Conservation (phyloP, 148 eudicot genomes). For the Gaultheria prostrata region DNA sequence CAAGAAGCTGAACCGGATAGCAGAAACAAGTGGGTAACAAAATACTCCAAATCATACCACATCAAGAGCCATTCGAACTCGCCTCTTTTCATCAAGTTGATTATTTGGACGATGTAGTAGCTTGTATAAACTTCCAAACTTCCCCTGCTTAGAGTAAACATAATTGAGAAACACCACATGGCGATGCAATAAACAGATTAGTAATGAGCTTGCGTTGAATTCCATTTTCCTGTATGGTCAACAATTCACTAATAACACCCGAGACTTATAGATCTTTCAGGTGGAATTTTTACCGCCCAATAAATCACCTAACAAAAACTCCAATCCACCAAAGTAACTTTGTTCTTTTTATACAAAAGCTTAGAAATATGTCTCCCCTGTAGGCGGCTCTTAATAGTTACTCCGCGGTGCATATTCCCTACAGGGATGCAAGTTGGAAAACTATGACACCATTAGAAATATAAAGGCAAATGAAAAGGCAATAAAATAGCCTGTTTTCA, state of each 20-base stretch:
- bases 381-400: not conserved
- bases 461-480: not conserved
- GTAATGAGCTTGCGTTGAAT: not conserved
- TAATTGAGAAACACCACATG: not conserved
- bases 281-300: not conserved
- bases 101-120: conserved; percentile 75
- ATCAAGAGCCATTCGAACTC: conserved; percentile 94
- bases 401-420: not conserved
- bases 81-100: conserved; percentile 77
- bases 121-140: conserved; percentile 87
- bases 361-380: not conserved
- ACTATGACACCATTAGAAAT: not conserved
- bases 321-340: not conserved
- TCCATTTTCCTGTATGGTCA: conserved; percentile 10
- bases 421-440: not conserved
- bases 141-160: conserved; percentile 56
- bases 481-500: not conserved
- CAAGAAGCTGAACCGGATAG: conserved; percentile 14
- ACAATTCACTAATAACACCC: not conserved
- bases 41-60: conserved; percentile 55
- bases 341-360: not conserved
- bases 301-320: not conserved
- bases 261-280: not conserved
- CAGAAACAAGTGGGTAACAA: not conserved
- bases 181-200: not conserved